Conservation (phyloP, 768 basidiomycete species). For the Rhodotorula sphaerocarpa region DNA sequence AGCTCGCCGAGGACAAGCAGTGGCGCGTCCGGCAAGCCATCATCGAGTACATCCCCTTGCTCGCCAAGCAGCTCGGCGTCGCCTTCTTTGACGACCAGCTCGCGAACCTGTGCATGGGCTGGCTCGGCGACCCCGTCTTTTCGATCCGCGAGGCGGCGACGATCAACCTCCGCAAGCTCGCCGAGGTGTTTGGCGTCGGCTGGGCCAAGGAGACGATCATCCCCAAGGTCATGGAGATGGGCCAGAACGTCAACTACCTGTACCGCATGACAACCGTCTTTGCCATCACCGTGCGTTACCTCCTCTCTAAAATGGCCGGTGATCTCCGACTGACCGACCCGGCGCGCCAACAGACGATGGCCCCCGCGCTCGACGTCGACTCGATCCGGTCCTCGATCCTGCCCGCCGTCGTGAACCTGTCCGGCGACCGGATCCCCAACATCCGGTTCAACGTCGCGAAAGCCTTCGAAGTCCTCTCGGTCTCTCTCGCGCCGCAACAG, state of each 20-base stretch:
- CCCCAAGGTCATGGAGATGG: slow-evolving; percentile 95
- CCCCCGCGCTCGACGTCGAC: slow-evolving; percentile 74
- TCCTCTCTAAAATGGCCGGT: not conserved
- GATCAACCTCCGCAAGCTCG: slow-evolving; percentile 88
- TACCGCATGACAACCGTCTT: slow-evolving; percentile 98
- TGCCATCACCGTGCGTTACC: slow-evolving; percentile 76
- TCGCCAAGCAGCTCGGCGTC: slow-evolving; percentile 94
- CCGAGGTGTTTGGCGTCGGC: slow-evolving; percentile 96
- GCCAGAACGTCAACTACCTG: slow-evolving; percentile 88
- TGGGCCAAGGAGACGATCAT: slow-evolving; percentile 92
- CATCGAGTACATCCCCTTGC: slow-evolving; percentile 97
- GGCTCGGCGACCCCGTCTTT: slow-evolving; percentile 96
- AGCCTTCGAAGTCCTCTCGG: slow-evolving; percentile 78
- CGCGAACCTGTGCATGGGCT: slow-evolving; percentile 94
- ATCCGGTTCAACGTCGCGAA: slow-evolving; percentile 99
- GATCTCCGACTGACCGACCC: not conserved
- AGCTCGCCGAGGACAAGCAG: slow-evolving; percentile 97
- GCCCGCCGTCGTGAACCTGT: slow-evolving; percentile 69
- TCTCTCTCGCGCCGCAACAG: slow-evolving; percentile 52
- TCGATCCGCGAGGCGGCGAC: slow-evolving; percentile 98
- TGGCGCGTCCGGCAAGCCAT: slow-evolving; percentile 99
- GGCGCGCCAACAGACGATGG: slow-evolving; percentile 64
- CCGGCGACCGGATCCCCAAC: slow-evolving; percentile 88
- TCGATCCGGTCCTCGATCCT: slow-evolving; percentile 78
- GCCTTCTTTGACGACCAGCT: slow-evolving; percentile 97